Evolutionary conservation across 768 basidiomycete species (phyloP).

Genomic region (Kockovaella imperatae): DNA sequence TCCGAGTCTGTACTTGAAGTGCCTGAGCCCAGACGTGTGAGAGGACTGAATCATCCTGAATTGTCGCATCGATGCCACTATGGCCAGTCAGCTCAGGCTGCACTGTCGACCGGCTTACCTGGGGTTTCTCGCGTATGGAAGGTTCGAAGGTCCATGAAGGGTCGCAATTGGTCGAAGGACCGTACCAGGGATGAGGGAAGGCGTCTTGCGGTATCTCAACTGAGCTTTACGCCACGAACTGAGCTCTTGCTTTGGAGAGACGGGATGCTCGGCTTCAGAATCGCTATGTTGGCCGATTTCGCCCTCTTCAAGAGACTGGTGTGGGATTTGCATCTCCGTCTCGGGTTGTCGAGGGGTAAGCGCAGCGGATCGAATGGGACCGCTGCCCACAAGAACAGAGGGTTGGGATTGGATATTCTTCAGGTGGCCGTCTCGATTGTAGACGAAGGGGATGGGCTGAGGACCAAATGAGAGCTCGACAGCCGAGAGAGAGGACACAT

Average conservation of each 20-base stretch:
- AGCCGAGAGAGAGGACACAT: conserved; percentile 11
- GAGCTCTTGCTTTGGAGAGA: conserved; percentile 1
- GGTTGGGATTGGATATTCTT: neutral
- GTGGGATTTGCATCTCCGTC: too few relatives aligned
- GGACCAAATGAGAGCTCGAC: conserved; percentile 15
- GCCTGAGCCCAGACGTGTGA: conserved; percentile 15
- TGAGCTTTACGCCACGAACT: conserved; percentile 27
- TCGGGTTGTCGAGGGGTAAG: neutral
- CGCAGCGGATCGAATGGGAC: neutral
- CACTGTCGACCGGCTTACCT: conserved; percentile 17
- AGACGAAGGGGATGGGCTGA: conserved; percentile 14
- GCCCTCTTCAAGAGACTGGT: neutral
- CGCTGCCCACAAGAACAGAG: neutral
- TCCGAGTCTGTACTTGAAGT: too few relatives aligned
- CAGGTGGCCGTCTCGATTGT: neutral
- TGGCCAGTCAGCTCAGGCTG: neutral
- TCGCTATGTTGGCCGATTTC: neutral
- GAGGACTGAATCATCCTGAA: conserved; percentile 19
- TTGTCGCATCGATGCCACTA: conserved; percentile 33
- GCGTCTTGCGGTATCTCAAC: conserved; percentile 10
- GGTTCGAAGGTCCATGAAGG: conserved; percentile 26
- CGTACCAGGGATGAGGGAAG: conserved; percentile 11
- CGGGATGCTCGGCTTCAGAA: neutral
- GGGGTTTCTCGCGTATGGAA: conserved; percentile 38
- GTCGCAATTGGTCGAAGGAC: conserved; percentile 16